Base-by-base conservation (phyloP, 2,329 filamentous ascomycete genomes). In the Xylaria sp. region DNA sequence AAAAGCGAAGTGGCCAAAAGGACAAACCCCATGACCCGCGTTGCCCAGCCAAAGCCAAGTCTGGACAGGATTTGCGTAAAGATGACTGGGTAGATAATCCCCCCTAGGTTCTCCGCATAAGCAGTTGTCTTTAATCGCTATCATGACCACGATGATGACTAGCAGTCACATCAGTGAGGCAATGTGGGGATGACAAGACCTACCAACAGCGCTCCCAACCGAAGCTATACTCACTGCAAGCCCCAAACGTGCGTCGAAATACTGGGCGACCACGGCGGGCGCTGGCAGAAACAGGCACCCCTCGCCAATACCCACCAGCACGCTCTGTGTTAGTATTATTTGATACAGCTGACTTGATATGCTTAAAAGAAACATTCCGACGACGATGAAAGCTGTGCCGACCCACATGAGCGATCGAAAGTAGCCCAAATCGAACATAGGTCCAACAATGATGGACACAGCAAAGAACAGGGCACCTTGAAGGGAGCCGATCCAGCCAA, bases 401-500 rank as follows among this genome's bases (percentile, higher is more conserved):
- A 63, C 34, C 45, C 60, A 60, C 32, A 74, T 60, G 1, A 75
- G 34, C 2, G 23, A 48, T 7, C 64, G 65, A n/a, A 71, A 60
- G 60, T 74, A 72, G 0, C 74, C 74, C 1, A 58, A 28, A 56
- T 75, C 73, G 48, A 68, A 73, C 7, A 72, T 15, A 4, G 73
- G 74, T 0, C 74, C 73, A 1, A 66, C 64, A 12, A 70, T 50
- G 4, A 73, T 30, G 1, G 66, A 65, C 20, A 66, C 62, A 5
- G 72, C 28, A 28, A 74, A 70, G 6, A 75, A 63, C 15, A 73
- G 50, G 46, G 70, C 74, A 25, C 65, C 62, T 32, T 73, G 73
- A 8, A 68, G 66, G 1, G 69, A 70, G 1, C 73, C 72, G 18
- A 76, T 74, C 73, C 74, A 75, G 2, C 70, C 46, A 13, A 76